These are phyloP conservation scores for Schizonepeta tenuifolia DNA, from an alignment of 257 asterid species.

Conservation along the genomic window DNA sequence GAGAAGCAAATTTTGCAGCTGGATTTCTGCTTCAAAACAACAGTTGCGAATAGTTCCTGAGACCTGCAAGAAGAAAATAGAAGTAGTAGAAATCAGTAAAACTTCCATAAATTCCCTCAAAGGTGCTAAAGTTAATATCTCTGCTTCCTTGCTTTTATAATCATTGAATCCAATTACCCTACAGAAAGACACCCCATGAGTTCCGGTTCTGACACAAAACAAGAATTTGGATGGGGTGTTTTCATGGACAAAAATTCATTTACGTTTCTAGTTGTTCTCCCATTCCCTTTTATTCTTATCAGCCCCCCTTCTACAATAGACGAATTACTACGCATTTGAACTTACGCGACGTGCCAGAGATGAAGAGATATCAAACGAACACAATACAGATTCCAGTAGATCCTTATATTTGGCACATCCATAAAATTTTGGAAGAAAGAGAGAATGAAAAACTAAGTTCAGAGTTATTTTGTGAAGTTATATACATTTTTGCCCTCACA, in stretches of 20 bases:
- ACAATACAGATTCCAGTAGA: neutral
- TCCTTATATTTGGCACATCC: neutral
- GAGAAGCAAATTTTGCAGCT: slow-evolving; percentile 79
- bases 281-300: neutral
- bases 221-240: neutral
- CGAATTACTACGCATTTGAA: neutral
- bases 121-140: neutral
- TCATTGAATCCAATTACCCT: neutral
- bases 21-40: slow-evolving; percentile 93
- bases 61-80: slow-evolving; percentile 51
- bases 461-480: neutral
- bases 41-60: slow-evolving; percentile 97
- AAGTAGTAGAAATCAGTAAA: neutral
- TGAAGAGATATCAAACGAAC: slow-evolving; percentile 11
- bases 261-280: neutral
- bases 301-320: neutral
- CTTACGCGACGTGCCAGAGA: neutral
- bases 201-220: neutral
- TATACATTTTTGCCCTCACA: neutral
- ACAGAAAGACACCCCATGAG: neutral
- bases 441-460: neutral
- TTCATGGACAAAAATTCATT: neutral
- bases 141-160: neutral
- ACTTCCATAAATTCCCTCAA: slow-evolving; percentile 9
- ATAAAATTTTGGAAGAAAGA: neutral